A percentile compares a stretch with the other conserved stretches of the same genome.
phyloP scores from a whole-genome alignment of 805 yeast genomes.

The Wickerhamiella occidentalis region DNA sequence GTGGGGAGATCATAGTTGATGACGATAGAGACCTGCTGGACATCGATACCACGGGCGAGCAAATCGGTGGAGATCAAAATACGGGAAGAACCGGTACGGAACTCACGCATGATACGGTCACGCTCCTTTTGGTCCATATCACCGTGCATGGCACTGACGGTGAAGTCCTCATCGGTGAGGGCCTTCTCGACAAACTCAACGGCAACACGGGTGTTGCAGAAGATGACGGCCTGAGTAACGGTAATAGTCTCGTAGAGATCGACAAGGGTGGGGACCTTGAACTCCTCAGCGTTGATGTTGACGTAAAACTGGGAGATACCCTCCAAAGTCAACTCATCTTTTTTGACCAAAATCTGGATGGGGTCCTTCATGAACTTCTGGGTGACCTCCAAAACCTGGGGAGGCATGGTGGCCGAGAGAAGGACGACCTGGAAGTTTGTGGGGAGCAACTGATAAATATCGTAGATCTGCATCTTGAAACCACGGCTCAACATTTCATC shows the following conservation, averaged over 20 bases:
- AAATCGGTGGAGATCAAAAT: slow-evolving; percentile 88
- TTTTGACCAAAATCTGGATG: slow-evolving; percentile 83
- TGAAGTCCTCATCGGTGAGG: slow-evolving; percentile 67
- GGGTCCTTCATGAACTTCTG: slow-evolving; percentile 91
- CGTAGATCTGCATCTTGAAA: slow-evolving; percentile 90
- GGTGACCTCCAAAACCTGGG: slow-evolving; percentile 83
- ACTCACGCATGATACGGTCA: slow-evolving; percentile 89
- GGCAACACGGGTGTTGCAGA: slow-evolving; percentile 91
- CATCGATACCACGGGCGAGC: slow-evolving; percentile 97
- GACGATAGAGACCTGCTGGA: slow-evolving; percentile 91
- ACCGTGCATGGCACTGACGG: slow-evolving; percentile 91
- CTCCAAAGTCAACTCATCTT: slow-evolving; percentile 89
- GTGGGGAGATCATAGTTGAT: slow-evolving; percentile 88
- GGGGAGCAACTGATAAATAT: slow-evolving; percentile 81
- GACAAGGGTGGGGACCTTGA: slow-evolving; percentile 88
- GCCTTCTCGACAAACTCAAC: slow-evolving; percentile 79
- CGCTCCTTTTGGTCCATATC: slow-evolving; percentile 92
- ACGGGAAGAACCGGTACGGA: slow-evolving; percentile 87
- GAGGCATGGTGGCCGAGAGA: slow-evolving; percentile 89
- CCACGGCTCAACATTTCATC: slow-evolving; percentile 93
- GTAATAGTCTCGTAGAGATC: slow-evolving; percentile 92
- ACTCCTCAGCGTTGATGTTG: slow-evolving; percentile 83
- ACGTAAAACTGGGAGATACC: slow-evolving; percentile 90
- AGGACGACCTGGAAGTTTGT: slow-evolving; percentile 86
- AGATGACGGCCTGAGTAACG: slow-evolving; percentile 93